Conservation (phyloP, 176 grass and related monocot species). For the Bothriochloa decipiens region DNA sequence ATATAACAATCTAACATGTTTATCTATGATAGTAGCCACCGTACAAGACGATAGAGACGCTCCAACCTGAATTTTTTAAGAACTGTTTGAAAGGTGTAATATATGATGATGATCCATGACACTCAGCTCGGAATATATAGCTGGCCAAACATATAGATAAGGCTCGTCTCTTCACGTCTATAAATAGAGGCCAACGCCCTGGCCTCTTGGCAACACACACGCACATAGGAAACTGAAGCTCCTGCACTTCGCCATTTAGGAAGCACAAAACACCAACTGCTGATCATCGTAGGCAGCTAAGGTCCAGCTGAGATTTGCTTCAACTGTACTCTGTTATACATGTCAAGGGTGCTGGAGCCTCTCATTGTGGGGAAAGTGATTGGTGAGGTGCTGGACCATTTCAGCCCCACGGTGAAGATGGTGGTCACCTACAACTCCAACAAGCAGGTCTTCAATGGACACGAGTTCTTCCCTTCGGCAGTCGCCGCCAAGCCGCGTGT, state of each 20-base stretch:
- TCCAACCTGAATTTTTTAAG: slow-evolving; percentile 23
- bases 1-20: slow-evolving; percentile 20
- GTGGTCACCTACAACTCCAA: slow-evolving; percentile 68
- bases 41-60: slow-evolving; percentile 32
- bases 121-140: slow-evolving; percentile 29
- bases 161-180: slow-evolving; percentile 36
- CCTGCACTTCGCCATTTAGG: slow-evolving; percentile 9
- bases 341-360: slow-evolving; percentile 73
- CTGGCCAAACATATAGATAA: slow-evolving; percentile 37
- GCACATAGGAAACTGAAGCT: neutral
- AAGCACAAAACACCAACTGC: slow-evolving; percentile 4
- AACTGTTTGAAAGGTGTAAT: slow-evolving; percentile 34
- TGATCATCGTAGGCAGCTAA: neutral
- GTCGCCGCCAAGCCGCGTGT: slow-evolving; percentile 66
- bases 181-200: slow-evolving; percentile 53
- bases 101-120: slow-evolving; percentile 30
- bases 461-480: slow-evolving; percentile 84
- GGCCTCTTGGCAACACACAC: slow-evolving; percentile 37
- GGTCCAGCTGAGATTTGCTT: neutral
- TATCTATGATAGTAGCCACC: neutral
- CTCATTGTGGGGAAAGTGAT: slow-evolving; percentile 85
- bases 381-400: slow-evolving; percentile 80
- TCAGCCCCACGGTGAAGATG: slow-evolving; percentile 76
- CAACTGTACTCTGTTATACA: slow-evolving; percentile 23
- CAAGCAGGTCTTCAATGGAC: slow-evolving; percentile 85